Evolutionary conservation across 805 yeast genomes (phyloP), one percentile per base, ranked within the genome.

Genomic region (Sungouiella blattae): DNA sequence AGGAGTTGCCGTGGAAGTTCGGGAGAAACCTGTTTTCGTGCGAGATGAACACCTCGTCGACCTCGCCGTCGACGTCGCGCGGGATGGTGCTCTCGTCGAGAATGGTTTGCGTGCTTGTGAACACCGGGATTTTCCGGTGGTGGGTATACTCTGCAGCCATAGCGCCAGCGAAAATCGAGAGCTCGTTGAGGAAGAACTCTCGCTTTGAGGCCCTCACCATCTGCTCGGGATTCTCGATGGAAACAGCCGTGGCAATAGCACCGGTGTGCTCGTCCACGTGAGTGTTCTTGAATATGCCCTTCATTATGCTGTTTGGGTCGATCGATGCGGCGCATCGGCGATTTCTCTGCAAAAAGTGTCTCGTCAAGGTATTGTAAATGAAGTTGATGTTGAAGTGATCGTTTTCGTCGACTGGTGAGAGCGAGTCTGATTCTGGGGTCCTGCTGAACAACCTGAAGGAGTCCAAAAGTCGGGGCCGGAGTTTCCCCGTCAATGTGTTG

Each of bases 21-120:
- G 72, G 71, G 5, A 64, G 42, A 15, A 67, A 45, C 18, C 51
- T 6, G 39, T 66, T 66, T 33, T 63, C 50, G 46, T 67, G 71
- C 5, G 52, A 40, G 11, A 68, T 50, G 14, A 57, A 39, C 1
- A 58, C 63, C 14, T 46, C 53, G 39, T 64, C 69, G 3, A 31
- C 33, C 11, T 22, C 38, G 29, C 28, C 12, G 20, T 12, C 22
- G 11, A 17, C 4, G 9, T 15, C 18, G 12, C n/a, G 22, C 18
- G 29, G n/a, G 6, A 7, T 9, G 8, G 9, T 20, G 12, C 28
- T 32, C 9, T 18, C 29, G 28, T 51, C 53, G 6, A 52, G 30
- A 6, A 56, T 30, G 12, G 41, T 44, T 33, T 56, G 64, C 12
- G 41, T 30, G 12, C 43, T 44, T 17, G 42, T 35, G 23, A 45